phyloP scores from a whole-genome alignment of 2,329 filamentous ascomycete genomes.

The Pseudopyrenochaeta lycopersici region DNA sequence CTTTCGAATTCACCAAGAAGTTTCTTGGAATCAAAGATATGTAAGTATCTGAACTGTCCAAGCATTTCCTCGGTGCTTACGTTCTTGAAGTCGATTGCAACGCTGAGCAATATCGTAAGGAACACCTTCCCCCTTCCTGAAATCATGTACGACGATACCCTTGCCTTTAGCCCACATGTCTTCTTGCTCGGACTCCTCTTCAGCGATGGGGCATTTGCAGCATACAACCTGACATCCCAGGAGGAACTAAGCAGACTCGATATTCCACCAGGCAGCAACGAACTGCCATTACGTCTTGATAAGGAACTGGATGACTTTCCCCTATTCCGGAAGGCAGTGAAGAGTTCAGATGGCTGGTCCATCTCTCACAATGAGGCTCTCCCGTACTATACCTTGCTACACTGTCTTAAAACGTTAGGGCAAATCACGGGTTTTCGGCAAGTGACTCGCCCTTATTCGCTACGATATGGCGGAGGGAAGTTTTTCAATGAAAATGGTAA shows the following conservation, averaged over 20 bases:
- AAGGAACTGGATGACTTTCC: too few relatives aligned
- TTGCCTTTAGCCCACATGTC: too few relatives aligned
- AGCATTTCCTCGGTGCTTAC: not conserved
- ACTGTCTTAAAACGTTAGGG: conserved; percentile 37
- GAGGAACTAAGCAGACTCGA: conserved; percentile 48
- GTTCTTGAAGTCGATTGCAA: not conserved
- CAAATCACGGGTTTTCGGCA: too few relatives aligned
- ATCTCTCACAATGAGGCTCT: conserved; percentile 40
- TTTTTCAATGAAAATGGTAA: conserved; percentile 51
- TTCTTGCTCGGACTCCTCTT: too few relatives aligned
- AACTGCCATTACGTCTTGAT: too few relatives aligned
- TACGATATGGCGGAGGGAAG: conserved; percentile 48
- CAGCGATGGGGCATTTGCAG: conserved; percentile 45
- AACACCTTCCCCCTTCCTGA: too few relatives aligned
- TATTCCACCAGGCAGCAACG: too few relatives aligned
- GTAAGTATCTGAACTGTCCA: not conserved
- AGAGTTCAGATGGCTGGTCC: conserved; percentile 26
- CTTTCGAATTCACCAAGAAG: too few relatives aligned
- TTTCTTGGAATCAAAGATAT: too few relatives aligned
- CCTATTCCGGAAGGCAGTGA: conserved; percentile 31
- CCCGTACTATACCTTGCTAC: conserved; percentile 29
- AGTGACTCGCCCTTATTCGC: conserved; percentile 45
- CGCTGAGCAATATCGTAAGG: too few relatives aligned
- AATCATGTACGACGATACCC: too few relatives aligned
- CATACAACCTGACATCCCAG: conserved; percentile 37